phyloP scores from a whole-genome alignment of 2,329 filamentous ascomycete species.

The Apiospora sp. region DNA sequence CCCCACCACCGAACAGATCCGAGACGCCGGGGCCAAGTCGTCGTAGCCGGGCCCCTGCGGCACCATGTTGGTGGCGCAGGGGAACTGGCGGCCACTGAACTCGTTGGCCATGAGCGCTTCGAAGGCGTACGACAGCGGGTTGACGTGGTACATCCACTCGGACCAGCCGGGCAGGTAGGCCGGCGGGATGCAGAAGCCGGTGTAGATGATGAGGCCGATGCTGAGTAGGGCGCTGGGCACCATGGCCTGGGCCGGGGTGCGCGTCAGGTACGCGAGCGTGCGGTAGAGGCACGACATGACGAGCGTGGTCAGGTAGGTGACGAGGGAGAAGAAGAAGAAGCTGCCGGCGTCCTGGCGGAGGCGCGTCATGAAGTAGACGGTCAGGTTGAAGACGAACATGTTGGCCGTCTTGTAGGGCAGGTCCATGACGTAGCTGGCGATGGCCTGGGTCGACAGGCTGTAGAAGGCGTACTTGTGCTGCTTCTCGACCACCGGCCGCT shows the following conservation, averaged over 20 bases:
- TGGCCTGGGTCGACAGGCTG: conserved; percentile 53
- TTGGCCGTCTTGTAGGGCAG: conserved; percentile 68
- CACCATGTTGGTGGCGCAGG: conserved; percentile 53
- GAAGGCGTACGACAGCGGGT: conserved; percentile 82
- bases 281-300: conserved; percentile 90
- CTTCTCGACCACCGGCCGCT: conserved; percentile 1
- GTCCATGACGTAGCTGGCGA: conserved; percentile 70
- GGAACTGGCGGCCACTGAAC: conserved; percentile 71
- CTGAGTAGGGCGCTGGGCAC: conserved; percentile 68
- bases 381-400: conserved; percentile 65
- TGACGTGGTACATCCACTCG: conserved; percentile 82
- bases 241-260: conserved; percentile 72
- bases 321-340: conserved; percentile 67
- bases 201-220: conserved; percentile 72
- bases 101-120: conserved; percentile 86
- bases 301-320: conserved; percentile 66
- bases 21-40: conserved; percentile 47
- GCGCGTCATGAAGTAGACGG: conserved; percentile 73
- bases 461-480: conserved; percentile 18
- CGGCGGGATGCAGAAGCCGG: conserved; percentile 72
- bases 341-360: conserved; percentile 63
- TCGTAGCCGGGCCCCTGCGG: conserved; percentile 50
- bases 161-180: conserved; percentile 82
- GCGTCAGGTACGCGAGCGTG: conserved; percentile 78
- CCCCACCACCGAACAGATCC: conserved; percentile 68